A percentile compares a stretch with the other conserved stretches of the same genome.
phyloP scores from a whole-genome alignment of 768 basidiomycete genomes.

The Pulveroboletus frians region DNA sequence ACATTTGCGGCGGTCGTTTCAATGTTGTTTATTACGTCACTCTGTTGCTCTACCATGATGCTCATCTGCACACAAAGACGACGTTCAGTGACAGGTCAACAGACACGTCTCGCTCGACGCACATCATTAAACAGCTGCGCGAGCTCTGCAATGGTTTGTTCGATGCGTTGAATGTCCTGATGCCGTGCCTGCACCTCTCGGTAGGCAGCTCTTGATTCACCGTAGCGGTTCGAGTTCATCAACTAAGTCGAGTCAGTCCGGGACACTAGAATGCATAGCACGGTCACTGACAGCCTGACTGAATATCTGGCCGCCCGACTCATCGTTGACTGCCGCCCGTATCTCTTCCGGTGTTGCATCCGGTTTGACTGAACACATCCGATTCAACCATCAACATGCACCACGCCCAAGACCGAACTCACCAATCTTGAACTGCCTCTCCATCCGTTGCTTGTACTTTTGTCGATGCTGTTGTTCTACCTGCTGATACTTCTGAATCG shows the following conservation, averaged over 20 bases:
- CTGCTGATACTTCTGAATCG: conserved; percentile 78
- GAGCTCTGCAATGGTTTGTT: conserved; percentile 86
- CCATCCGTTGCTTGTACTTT: conserved; percentile 76
- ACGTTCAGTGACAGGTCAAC: conserved; percentile 1
- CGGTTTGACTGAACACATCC: conserved; percentile 64
- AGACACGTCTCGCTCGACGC: conserved; percentile 20
- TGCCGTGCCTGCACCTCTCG: conserved; percentile 97
- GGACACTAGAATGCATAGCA: neutral
- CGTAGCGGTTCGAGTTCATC: conserved; percentile 86
- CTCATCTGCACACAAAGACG: conserved; percentile 61
- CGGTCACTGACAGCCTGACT: conserved; percentile 63
- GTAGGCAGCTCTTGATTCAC: conserved; percentile 84
- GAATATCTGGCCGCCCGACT: conserved; percentile 81
- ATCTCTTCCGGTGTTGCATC: conserved; percentile 90
- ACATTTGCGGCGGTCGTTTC: conserved; percentile 70
- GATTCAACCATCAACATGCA: neutral
- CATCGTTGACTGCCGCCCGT: conserved; percentile 79
- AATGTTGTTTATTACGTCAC: conserved; percentile 79
- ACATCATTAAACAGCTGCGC: conserved; percentile 96
- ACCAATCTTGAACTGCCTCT: conserved; percentile 87
- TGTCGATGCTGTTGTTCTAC: conserved; percentile 77
- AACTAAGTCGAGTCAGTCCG: conserved; percentile 44
- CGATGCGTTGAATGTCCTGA: conserved; percentile 93
- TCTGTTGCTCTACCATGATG: conserved; percentile 90
- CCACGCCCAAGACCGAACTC: conserved; percentile 11